Evolutionary conservation across 495 filamentous ascomycete species (phyloP).

Genomic region (Xylaria flabelliformis): DNA sequence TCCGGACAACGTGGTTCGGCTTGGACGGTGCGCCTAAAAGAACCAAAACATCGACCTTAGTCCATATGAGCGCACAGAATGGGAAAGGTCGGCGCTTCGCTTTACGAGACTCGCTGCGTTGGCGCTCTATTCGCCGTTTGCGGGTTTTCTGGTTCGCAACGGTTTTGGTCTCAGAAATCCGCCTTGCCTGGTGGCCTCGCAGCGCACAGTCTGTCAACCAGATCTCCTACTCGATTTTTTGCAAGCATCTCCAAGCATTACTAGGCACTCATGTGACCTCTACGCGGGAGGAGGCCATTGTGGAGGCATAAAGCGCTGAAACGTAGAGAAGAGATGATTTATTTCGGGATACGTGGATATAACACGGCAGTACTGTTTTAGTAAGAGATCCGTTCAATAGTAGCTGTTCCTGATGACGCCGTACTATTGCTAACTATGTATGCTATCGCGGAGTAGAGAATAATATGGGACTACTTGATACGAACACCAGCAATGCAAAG

Average conservation of each 20-base stretch:
- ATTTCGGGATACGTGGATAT: background rate
- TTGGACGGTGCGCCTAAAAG: background rate
- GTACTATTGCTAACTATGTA: background rate
- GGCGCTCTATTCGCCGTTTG: conserved; percentile 15
- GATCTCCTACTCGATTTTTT: conserved; percentile 4
- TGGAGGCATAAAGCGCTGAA: background rate
- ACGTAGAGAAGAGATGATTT: background rate
- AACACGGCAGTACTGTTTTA: conserved; percentile 1
- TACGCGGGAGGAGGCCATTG: background rate
- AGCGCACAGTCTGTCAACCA: conserved; percentile 3
- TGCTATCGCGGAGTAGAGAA: background rate
- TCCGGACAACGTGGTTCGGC: conserved; percentile 23
- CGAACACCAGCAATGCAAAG: background rate
- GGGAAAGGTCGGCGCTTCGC: conserved; percentile 4
- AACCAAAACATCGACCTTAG: conserved; percentile 13
- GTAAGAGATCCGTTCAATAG: background rate
- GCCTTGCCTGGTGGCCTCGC: conserved; percentile 19
- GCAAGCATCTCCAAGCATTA: background rate
- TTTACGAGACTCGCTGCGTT: conserved; percentile 24
- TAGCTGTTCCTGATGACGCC: background rate
- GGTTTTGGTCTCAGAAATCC: conserved; percentile 7
- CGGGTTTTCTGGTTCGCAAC: conserved; percentile 7
- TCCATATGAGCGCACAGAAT: background rate
- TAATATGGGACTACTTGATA: background rate
- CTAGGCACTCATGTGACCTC: conserved; percentile 2